A percentile compares a stretch with the other conserved stretches of the same genome.
phyloP scores from a whole-genome alignment of 805 yeast genomes.

The Metschnikowia cerradonensis region DNA sequence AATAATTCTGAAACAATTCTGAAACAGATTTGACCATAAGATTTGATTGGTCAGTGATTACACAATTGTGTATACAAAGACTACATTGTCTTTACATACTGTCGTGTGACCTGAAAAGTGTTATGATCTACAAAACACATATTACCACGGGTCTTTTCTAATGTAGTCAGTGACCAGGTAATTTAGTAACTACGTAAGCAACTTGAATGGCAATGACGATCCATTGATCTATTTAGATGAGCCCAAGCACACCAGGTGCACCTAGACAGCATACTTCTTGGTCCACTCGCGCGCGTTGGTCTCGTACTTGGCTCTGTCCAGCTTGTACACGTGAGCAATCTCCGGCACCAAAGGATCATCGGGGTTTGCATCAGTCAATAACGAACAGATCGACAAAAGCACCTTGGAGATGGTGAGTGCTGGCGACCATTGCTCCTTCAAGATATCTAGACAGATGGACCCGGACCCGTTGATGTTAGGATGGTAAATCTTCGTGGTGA shows the following conservation, averaged over 20 bases:
- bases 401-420: constrained; percentile 96
- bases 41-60: no score
- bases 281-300: constrained; percentile 99
- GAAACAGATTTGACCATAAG: no score
- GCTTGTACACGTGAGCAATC: constrained; percentile 93
- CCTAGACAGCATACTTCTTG: constrained; percentile 87
- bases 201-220: not conserved
- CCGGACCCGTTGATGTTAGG: constrained; percentile 97
- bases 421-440: constrained; percentile 99
- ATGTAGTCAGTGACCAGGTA: no score
- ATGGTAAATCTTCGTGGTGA: constrained; percentile 94
- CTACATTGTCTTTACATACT: no score
- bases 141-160: no score
- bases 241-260: not conserved
- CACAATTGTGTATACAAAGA: no score
- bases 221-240: constrained; percentile 1
- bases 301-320: constrained; percentile 90
- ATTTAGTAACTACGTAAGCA: no score
- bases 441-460: constrained; percentile 91
- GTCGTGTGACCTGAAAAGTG: no score
- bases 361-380: constrained; percentile 96
- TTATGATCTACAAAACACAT: no score
- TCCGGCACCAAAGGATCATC: constrained; percentile 99
- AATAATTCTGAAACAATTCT: no score
- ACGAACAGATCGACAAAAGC: constrained; percentile 87